phyloP scores from a whole-genome alignment of 805 yeast species.

The Candida nanaspora region DNA sequence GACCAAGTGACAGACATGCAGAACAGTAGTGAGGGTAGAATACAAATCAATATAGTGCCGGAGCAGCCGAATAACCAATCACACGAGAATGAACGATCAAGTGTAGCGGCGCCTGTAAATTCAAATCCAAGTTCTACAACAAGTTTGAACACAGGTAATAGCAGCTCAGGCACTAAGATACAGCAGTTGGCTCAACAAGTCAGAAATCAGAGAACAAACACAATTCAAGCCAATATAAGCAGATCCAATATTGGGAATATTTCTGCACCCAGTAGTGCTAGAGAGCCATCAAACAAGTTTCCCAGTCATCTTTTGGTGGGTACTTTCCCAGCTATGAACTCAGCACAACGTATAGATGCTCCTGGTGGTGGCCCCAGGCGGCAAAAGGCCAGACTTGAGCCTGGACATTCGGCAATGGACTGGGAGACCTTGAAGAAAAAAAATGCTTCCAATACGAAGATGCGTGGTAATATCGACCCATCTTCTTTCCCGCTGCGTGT shows the following conservation, averaged over 20 bases:
- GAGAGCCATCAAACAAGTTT: background rate
- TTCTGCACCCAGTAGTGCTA: too few relatives aligned
- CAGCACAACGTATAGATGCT: conserved; percentile 13
- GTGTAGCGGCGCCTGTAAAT: too few relatives aligned
- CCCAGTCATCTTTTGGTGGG: background rate
- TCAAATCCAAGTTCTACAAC: background rate
- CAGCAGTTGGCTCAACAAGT: conserved; percentile 1
- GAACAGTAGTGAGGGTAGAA: too few relatives aligned
- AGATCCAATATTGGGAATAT: too few relatives aligned
- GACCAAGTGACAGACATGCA: too few relatives aligned
- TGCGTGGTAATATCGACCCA: conserved; percentile 46
- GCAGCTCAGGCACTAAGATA: background rate
- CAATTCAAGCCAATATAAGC: too few relatives aligned
- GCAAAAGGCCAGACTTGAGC: conserved; percentile 31
- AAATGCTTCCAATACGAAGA: conserved; percentile 28
- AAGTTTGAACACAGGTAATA: background rate
- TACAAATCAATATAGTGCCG: background rate
- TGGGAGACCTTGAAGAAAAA: conserved; percentile 63
- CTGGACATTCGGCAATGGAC: conserved; percentile 82
- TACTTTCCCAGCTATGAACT: conserved; percentile 11
- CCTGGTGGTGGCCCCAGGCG: conserved; percentile 4
- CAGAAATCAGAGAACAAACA: too few relatives aligned
- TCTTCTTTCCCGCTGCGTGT: conserved; percentile 46
- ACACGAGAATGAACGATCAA: too few relatives aligned
- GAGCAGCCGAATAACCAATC: too few relatives aligned